Conservation (phyloP, 345 rosid species). For the Populus euphratica region DNA sequence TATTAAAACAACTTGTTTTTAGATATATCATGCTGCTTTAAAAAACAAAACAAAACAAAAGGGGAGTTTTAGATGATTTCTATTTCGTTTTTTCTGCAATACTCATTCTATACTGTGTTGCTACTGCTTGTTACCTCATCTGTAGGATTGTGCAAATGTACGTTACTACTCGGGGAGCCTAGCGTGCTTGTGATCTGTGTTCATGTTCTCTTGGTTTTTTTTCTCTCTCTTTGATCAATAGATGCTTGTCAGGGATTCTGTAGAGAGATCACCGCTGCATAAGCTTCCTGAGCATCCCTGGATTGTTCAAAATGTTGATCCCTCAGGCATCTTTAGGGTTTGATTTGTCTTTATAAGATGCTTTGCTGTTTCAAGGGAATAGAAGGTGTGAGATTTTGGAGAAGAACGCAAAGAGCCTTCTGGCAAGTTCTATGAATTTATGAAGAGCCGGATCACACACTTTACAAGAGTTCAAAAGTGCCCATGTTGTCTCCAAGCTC, state of each 20-base stretch:
- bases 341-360: conserved; percentile 13
- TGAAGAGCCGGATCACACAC: not conserved
- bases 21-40: too few relatives aligned
- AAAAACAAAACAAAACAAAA: too few relatives aligned
- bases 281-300: conserved; percentile 91
- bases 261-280: conserved; percentile 71
- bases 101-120: not conserved
- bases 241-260: conserved; percentile 96
- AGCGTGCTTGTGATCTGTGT: too few relatives aligned
- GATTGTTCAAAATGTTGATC: too few relatives aligned
- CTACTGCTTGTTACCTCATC: not conserved
- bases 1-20: too few relatives aligned
- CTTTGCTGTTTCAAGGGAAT: not conserved
- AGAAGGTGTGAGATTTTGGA: not conserved
- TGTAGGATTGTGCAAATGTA: conserved; percentile 94
- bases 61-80: too few relatives aligned
- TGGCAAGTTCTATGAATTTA: not conserved
- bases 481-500: conserved; percentile 7
- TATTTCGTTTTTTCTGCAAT: too few relatives aligned
- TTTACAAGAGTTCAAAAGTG: not conserved
- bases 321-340: conserved; percentile 69
- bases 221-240: conserved; percentile 14
- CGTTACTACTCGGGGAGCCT: conserved; percentile 63
- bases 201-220: not conserved
- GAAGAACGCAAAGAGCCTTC: not conserved